Percentiles rank a stretch among this genome's conserved stretches.
phyloP scores from a whole-genome alignment of 73 alveolate species.

The Paramecium pentaurelia region DNA sequence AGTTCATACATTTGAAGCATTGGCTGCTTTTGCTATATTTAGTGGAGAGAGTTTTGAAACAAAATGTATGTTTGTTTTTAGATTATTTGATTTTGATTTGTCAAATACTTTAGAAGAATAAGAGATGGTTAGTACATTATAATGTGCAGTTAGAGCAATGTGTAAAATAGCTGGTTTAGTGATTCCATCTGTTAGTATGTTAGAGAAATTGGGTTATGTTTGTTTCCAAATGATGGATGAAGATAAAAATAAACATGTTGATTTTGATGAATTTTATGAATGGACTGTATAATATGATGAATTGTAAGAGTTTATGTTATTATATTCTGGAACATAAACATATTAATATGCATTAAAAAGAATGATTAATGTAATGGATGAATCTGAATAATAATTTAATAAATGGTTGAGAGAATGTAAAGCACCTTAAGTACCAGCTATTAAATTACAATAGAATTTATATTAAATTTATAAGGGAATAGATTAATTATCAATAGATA shows the following conservation, averaged over 20 bases:
- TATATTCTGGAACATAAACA: constrained; percentile 36
- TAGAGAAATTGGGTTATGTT: constrained; percentile 55
- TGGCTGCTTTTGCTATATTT: constrained; percentile 58
- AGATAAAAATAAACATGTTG: constrained; percentile 52
- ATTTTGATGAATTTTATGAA: constrained; percentile 56
- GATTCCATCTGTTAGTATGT: constrained; percentile 38
- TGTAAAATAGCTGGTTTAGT: constrained; percentile 57
- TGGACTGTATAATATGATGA: constrained; percentile 54
- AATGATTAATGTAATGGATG: constrained; percentile 11
- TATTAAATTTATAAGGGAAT: not conserved
- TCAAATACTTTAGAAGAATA: constrained; percentile 49
- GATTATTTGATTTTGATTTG: constrained; percentile 56
- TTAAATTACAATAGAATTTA: not conserved
- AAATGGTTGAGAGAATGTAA: constrained; percentile 24
- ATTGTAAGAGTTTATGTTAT: constrained; percentile 50
- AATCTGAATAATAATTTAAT: constrained; percentile 20
- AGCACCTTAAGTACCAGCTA: constrained; percentile 16
- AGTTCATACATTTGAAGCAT: constrained; percentile 52
- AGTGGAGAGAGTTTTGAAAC: constrained; percentile 61
- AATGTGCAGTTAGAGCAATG: constrained; percentile 54
- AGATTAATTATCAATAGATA: constrained; percentile 1
- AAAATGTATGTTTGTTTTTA: constrained; percentile 42
- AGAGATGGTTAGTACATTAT: constrained; percentile 42
- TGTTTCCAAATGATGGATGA: constrained; percentile 58
- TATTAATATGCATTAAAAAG: constrained; percentile 19